Evolutionary conservation across 2,329 filamentous ascomycete genomes (phyloP).

Genomic region (Cladosporium halotolerans): DNA sequence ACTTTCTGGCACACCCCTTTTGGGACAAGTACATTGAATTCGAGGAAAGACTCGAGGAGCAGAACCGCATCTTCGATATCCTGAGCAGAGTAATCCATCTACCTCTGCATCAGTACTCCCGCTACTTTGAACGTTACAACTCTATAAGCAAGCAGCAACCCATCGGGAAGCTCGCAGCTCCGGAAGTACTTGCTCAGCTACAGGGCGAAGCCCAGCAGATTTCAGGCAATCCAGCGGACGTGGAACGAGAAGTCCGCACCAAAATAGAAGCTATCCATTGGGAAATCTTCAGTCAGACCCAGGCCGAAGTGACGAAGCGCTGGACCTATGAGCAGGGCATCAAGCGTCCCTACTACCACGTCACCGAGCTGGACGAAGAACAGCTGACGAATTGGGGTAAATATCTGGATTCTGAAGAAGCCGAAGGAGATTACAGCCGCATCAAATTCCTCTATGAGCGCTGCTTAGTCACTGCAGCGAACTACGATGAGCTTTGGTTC

Average conservation of each 20-base stretch:
- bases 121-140: slow-evolving; percentile 89
- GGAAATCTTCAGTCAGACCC: slow-evolving; percentile 72
- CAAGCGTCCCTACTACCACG: slow-evolving; percentile 94
- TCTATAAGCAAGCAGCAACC: slow-evolving; percentile 67
- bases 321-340: slow-evolving; percentile 95
- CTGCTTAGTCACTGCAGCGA: slow-evolving; percentile 83
- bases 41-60: slow-evolving; percentile 80
- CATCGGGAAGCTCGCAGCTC: slow-evolving; percentile 63
- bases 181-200: slow-evolving; percentile 62
- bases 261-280: slow-evolving; percentile 77
- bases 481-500: slow-evolving; percentile 97
- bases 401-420: slow-evolving; percentile 93
- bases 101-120: slow-evolving; percentile 90
- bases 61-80: slow-evolving; percentile 79
- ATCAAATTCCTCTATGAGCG: slow-evolving; percentile 85
- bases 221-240: slow-evolving; percentile 64
- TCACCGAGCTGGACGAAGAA: slow-evolving; percentile 79
- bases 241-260: slow-evolving; percentile 73
- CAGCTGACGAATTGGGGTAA: slow-evolving; percentile 90
- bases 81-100: slow-evolving; percentile 77
- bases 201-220: slow-evolving; percentile 62
- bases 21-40: slow-evolving; percentile 99
- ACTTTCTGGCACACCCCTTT: slow-evolving; percentile 91
- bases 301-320: slow-evolving; percentile 81
- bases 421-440: slow-evolving; percentile 68